Conservation (phyloP, 805 yeast species). For the Komagataella ulmi region DNA sequence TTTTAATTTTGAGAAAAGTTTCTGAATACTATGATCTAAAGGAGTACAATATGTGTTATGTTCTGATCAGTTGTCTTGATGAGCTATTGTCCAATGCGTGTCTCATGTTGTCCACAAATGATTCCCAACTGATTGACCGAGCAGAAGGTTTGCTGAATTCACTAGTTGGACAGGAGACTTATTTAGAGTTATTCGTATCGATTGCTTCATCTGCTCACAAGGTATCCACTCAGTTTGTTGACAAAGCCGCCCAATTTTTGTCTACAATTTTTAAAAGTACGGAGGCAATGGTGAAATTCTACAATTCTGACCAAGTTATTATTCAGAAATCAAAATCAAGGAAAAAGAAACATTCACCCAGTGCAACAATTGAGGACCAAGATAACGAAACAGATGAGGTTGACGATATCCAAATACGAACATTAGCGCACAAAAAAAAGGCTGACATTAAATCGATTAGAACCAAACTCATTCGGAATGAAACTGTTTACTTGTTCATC, state of each 20-base stretch:
- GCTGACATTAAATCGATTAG: neutral
- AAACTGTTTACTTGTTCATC: constrained; percentile 53
- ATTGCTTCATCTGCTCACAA: constrained; percentile 53
- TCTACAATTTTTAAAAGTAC: constrained; percentile 42
- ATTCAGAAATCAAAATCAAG: neutral
- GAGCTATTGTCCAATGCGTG: constrained; percentile 38
- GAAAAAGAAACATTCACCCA: constrained; percentile 29
- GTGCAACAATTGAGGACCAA: constrained; percentile 4
- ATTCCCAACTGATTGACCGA: constrained; percentile 28
- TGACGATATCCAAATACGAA: neutral
- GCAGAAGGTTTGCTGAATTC: constrained; percentile 31
- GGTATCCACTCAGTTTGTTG: constrained; percentile 49
- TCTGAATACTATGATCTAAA: constrained; percentile 26
- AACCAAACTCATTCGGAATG: constrained; percentile 37
- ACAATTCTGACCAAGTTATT: neutral
- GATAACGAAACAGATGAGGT: constrained; percentile 1
- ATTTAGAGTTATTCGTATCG: constrained; percentile 38
- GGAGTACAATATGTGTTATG: constrained; percentile 52
- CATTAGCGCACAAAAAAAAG: neutral
- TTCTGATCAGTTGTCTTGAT: constrained; percentile 52
- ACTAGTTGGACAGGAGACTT: constrained; percentile 55
- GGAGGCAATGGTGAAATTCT: neutral
- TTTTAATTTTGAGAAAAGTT: constrained; percentile 26
- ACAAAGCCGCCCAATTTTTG: constrained; percentile 48
- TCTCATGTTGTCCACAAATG: constrained; percentile 21